Base-by-base conservation (phyloP, 2,329 filamentous ascomycete genomes). In the Diaporthe helianthi region DNA sequence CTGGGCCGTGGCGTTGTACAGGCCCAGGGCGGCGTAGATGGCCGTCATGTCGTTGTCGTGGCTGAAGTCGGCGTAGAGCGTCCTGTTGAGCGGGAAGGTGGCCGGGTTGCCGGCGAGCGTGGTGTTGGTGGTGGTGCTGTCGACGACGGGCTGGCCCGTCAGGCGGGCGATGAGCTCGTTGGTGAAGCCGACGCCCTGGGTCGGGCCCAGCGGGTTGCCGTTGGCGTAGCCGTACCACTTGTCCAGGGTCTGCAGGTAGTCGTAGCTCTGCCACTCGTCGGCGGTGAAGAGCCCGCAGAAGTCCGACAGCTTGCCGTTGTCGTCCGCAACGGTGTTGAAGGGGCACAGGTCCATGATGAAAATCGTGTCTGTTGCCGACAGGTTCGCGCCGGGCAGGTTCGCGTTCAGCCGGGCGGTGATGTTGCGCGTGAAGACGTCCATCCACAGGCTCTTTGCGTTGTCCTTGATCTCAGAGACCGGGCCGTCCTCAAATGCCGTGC, bases 341-440 rank as follows among this genome's bases (percentile, higher is more conserved):
- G 94, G 90, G 76, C 94, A 98, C 71, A 97, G 83, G 75, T 97
- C 93, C 93, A 98, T 97, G 41, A 98, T 78, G 69, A 86, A 87
- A 68, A 94, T 82, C 0, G 89, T 87, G 41, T 95, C 89, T 1
- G 81, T 76, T 15, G 83, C 76, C 3, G 86, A 87, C 51, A 97
- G 78, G 71, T 91, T 88, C 6, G 87, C 89, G 2, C 92, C 91
- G 0, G 85, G 85, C 0, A 98, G 83, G 71, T 90, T 87, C 17
- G 80, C 75, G 76, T 94, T 93, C 49, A 97, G 80, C 9, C 93
- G 88, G 2, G 84, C 79, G n/a, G 86, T 85, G 72, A 97, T 92
- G 0, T 87, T 79, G 0, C 89, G 87, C 1, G 89, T 83, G 76
- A 96, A 97, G 6, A 86, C 82, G 6, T 83, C 80, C 0, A 83